Percentiles rank a stretch among this genome's conserved stretches.
phyloP scores from a whole-genome alignment of 2,329 filamentous ascomycete species.

The Berkeleyomyces basicola region DNA sequence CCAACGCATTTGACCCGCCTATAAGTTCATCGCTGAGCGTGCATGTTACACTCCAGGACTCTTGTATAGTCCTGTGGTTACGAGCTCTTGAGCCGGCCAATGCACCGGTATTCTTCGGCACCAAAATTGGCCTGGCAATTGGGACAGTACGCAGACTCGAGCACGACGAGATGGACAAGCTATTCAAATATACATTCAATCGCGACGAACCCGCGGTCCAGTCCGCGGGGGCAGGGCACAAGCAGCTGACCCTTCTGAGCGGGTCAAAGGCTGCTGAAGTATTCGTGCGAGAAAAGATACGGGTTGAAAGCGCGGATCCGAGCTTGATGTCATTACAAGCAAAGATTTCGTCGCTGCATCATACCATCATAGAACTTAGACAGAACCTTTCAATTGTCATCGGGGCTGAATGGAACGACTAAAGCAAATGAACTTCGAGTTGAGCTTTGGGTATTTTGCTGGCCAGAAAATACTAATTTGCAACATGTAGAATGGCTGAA shows the following conservation, averaged over 20 bases:
- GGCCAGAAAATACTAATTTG: neutral
- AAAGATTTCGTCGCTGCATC: conserved; percentile 63
- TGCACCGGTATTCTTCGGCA: conserved; percentile 43
- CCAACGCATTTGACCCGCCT: conserved; percentile 27
- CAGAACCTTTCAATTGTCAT: conserved; percentile 63
- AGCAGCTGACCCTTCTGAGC: conserved; percentile 13
- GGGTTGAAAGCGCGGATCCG: conserved; percentile 78
- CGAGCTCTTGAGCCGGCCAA: conserved; percentile 53
- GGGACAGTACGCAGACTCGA: conserved; percentile 45
- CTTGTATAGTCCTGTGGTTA: conserved; percentile 50
- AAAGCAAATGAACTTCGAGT: neutral
- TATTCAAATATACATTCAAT: conserved; percentile 45
- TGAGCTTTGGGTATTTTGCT: neutral
- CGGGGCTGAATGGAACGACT: conserved; percentile 34
- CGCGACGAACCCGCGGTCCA: conserved; percentile 5
- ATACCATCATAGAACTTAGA: conserved; percentile 53
- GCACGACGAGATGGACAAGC: conserved; percentile 64
- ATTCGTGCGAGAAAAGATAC: conserved; percentile 74
- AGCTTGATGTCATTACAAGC: conserved; percentile 68
- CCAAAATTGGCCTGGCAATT: conserved; percentile 54
- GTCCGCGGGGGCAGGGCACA: neutral
- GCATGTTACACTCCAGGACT: conserved; percentile 52
- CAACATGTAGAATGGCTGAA: neutral
- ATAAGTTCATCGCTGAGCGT: conserved; percentile 53
- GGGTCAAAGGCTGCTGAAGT: conserved; percentile 38